These are phyloP conservation scores for Phylloporus arenicola DNA, from an alignment of 768 basidiomycete genomes.

Conservation along the genomic window DNA sequence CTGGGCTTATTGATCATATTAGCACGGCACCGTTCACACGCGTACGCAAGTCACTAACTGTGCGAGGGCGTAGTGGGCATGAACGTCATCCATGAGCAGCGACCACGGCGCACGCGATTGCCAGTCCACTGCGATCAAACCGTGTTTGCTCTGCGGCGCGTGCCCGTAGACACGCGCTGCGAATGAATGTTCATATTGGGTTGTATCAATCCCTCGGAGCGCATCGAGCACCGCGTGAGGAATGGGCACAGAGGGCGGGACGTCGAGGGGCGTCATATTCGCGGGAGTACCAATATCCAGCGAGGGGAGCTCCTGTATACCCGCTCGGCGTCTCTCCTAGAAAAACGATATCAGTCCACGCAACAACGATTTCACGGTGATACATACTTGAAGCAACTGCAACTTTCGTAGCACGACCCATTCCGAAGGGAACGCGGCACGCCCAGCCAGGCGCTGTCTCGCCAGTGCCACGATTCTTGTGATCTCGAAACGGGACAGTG, in stretches of 20 bases:
- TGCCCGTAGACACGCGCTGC: slow-evolving; percentile 55
- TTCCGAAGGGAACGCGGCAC: slow-evolving; percentile 25
- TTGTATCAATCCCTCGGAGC: slow-evolving; percentile 52
- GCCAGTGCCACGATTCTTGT: slow-evolving; percentile 30
- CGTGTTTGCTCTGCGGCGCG: slow-evolving; percentile 17
- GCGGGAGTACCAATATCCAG: slow-evolving; percentile 1
- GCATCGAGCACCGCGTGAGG: slow-evolving; percentile 42
- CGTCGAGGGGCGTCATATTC: slow-evolving; percentile 26
- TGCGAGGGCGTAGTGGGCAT: slow-evolving; percentile 54
- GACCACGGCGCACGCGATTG: slow-evolving; percentile 69
- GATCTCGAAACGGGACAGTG: slow-evolving; percentile 40
- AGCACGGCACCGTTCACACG: background rate
- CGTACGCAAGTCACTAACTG: slow-evolving; percentile 39
- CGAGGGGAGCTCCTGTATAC: slow-evolving; percentile 2
- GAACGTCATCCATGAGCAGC: slow-evolving; percentile 66
- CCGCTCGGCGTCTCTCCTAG: slow-evolving; percentile 20
- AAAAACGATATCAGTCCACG: background rate
- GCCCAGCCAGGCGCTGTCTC: slow-evolving; percentile 5
- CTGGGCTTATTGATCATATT: slow-evolving; percentile 41
- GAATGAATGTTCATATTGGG: slow-evolving; percentile 63
- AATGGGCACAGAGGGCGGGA: slow-evolving; percentile 18
- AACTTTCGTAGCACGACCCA: slow-evolving; percentile 40
- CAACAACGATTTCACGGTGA: no score
- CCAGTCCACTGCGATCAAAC: slow-evolving; percentile 64
- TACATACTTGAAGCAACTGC: slow-evolving; percentile 35